Percentiles rank a stretch among this genome's conserved stretches.
Conservation (phyloP, 805 yeast genomes). For the Zygoascus bituminiphila region DNA sequence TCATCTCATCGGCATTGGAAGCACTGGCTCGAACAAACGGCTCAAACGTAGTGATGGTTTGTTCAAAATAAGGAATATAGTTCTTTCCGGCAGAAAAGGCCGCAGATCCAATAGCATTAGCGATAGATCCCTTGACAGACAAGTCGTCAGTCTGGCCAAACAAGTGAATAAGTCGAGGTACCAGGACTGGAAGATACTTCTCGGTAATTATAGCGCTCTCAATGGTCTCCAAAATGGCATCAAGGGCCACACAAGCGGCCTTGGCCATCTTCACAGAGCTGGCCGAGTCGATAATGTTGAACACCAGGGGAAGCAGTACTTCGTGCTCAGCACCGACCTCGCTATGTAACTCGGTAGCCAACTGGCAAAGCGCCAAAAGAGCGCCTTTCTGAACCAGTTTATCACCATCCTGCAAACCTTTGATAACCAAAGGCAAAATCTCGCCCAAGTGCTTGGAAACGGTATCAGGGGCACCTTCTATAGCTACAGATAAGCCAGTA, state of each 20-base stretch:
- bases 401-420: constrained; percentile 70
- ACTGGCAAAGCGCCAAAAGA: constrained; percentile 64
- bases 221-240: constrained; percentile 86
- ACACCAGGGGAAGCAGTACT: constrained; percentile 74
- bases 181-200: constrained; percentile 75
- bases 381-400: constrained; percentile 79
- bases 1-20: constrained; percentile 62
- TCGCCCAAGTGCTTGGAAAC: constrained; percentile 66
- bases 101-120: constrained; percentile 93
- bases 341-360: constrained; percentile 80
- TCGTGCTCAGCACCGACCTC: constrained; percentile 77
- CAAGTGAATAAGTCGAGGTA: constrained; percentile 82
- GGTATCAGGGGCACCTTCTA: constrained; percentile 92
- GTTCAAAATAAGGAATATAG: constrained; percentile 77
- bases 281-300: constrained; percentile 79
- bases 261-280: constrained; percentile 76
- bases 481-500: constrained; percentile 71
- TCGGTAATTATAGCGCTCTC: constrained; percentile 72
- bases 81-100: constrained; percentile 91
- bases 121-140: constrained; percentile 49
- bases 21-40: constrained; percentile 45
- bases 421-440: constrained; percentile 61
- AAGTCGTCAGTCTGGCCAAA: constrained; percentile 59
- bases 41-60: constrained; percentile 72
- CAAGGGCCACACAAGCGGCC: constrained; percentile 85